Percentiles rank a stretch among this genome's conserved stretches.
Evolutionary conservation across 306 rosid species (phyloP).

Genomic region (Aeschynomene evenia): DNA sequence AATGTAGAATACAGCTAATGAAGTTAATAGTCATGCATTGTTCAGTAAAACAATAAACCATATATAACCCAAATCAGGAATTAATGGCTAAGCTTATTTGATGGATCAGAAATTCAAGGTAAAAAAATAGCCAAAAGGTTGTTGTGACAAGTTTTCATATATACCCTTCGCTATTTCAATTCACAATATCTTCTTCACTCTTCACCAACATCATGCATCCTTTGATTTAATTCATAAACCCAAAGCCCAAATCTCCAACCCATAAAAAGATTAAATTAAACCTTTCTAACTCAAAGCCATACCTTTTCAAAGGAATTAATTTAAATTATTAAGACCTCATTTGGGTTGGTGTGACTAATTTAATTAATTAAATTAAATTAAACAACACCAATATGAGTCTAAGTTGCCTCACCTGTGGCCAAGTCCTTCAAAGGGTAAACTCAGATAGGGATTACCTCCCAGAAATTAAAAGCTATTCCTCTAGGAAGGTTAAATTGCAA

Average conservation of each 20-base stretch:
- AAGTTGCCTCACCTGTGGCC: conserved; percentile 51
- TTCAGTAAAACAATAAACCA: not conserved
- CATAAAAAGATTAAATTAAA: too few species aligned
- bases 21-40: not conserved
- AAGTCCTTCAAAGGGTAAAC: conserved; percentile 41
- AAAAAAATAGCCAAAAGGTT: conserved; percentile 4
- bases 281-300: not conserved
- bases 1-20: not conserved
- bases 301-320: not conserved
- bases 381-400: conserved; percentile 45
- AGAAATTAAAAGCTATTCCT: not conserved
- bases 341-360: not conserved
- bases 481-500: not conserved
- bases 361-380: not conserved
- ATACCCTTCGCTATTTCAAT: not conserved
- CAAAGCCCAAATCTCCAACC: not conserved
- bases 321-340: conserved; percentile 13
- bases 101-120: conserved; percentile 27
- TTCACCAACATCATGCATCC: not conserved
- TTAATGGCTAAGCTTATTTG: conserved; percentile 30
- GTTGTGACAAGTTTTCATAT: not conserved
- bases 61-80: conserved; percentile 29
- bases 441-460: conserved; percentile 15
- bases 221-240: conserved; percentile 11
- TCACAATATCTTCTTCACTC: conserved; percentile 1